Conservation (phyloP, 495 filamentous ascomycete species). For the Podospora anserina region DNA sequence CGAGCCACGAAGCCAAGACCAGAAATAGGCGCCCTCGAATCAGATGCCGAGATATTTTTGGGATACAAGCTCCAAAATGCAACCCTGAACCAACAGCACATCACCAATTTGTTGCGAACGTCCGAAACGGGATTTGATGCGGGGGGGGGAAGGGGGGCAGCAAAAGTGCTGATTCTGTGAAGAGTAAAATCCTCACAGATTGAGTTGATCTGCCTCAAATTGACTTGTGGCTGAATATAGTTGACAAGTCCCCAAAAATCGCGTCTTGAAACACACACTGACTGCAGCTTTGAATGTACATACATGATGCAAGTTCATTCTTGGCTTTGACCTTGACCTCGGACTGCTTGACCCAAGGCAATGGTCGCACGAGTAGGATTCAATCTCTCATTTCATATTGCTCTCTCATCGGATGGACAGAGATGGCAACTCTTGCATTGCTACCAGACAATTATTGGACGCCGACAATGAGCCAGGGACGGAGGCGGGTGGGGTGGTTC, state of each 20-base stretch:
- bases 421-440: not conserved
- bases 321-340: not conserved
- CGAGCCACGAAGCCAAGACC: not conserved
- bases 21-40: constrained; percentile 10
- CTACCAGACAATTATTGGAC: not conserved
- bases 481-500: not conserved
- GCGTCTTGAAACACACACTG: not conserved
- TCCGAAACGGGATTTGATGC: not conserved
- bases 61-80: not conserved
- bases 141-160: not conserved
- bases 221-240: not conserved
- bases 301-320: not conserved
- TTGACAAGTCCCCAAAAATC: not conserved
- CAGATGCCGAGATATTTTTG: constrained; percentile 7
- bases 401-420: not conserved
- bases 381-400: not conserved
- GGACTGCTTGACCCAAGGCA: not conserved
- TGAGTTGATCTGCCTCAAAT: not conserved
- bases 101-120: not conserved
- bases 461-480: not conserved
- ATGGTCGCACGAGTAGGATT: not conserved
- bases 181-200: not conserved
- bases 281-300: not conserved
- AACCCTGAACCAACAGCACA: constrained; percentile 7
- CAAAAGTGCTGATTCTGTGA: not conserved